Evolutionary conservation across 2,329 filamentous ascomycete species (phyloP), one percentile per base, ranked within the genome.

Genomic region (Aspergillus sp.): DNA sequence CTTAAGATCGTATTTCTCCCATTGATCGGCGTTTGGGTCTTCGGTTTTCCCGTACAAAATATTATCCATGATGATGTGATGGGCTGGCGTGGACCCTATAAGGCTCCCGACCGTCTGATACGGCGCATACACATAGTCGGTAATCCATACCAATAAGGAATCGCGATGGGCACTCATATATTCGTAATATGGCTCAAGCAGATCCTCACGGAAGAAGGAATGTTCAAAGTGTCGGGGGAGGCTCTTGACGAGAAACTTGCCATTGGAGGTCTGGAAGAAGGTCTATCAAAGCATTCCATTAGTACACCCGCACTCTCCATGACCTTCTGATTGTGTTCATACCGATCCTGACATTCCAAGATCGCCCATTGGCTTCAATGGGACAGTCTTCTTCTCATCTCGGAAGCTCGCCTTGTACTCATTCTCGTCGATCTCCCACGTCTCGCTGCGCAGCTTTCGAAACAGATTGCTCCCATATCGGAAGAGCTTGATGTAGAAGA

Each of bases 41-140:
- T 78, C 74, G 13, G 80, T 78, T 63, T 86, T 82, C 1, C 89
- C 89, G 63, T 84, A 85, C 23, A 91, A 78, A 2, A 91, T 80
- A 69, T 92, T 92, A 72, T 91, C 89, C 90, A 92, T 92, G 68
- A 92, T 81, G 61, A 92, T 89, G 69, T 91, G 89, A 65, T 91
- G 89, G 1, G 85, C 86, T 0, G 90, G 89, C 0, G 87, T 85
- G 1, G 83, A 75, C 4, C 87, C 83, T 0, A 91, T 65, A 0
- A 87, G 67, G 1, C 84, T 81, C 0, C 89, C 89, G 1, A 92
- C 69, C 0, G 87, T 86, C 0, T 74, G 67, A 9, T 82, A 80
- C 0, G 83, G 80, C 0, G 83, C 81, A 55, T 85, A 82, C 0
- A 91, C 79, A 60, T 91, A 86, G 71, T 92, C 88, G 23, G 86